Evolutionary conservation across 1,284 basidiomycete genomes (phyloP).

Genomic region (Grifola frondosa): DNA sequence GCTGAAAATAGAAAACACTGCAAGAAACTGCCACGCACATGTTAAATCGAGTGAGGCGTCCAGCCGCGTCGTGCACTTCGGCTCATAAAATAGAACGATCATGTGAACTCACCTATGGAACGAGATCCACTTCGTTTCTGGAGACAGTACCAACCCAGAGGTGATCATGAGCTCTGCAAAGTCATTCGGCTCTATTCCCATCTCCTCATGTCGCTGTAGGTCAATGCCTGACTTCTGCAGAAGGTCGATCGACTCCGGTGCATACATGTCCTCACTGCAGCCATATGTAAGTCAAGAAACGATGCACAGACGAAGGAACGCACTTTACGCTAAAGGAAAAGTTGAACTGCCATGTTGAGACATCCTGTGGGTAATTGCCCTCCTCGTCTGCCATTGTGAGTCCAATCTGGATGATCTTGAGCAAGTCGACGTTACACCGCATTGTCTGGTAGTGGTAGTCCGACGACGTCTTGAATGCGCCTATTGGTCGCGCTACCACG

Average conservation of each 20-base stretch:
- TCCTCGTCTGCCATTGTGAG: slow-evolving; percentile 94
- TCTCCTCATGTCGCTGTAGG: slow-evolving; percentile 89
- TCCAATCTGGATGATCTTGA: slow-evolving; percentile 97
- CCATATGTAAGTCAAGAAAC: slow-evolving; percentile 25
- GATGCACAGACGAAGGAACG: slow-evolving; percentile 31
- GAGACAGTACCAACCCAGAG: slow-evolving; percentile 87
- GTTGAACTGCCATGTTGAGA: slow-evolving; percentile 99
- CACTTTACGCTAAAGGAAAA: slow-evolving; percentile 92
- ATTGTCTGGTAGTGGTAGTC: slow-evolving; percentile 99
- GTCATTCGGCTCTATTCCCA: slow-evolving; percentile 91
- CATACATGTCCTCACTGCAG: slow-evolving; percentile 93
- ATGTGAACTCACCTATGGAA: slow-evolving; percentile 85
- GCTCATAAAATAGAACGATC: slow-evolving; percentile 6
- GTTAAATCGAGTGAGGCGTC: too few species aligned
- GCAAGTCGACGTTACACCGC: slow-evolving; percentile 97
- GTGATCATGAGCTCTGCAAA: slow-evolving; percentile 98
- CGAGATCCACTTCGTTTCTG: slow-evolving; percentile 95
- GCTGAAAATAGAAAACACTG: too few species aligned
- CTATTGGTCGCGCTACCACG: slow-evolving; percentile 96
- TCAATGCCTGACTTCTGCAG: slow-evolving; percentile 95
- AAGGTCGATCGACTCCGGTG: slow-evolving; percentile 94
- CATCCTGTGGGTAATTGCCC: slow-evolving; percentile 85
- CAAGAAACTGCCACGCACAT: too few species aligned
- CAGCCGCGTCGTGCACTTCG: neutral
- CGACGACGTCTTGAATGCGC: slow-evolving; percentile 92